Percentiles rank a stretch among this genome's conserved stretches.
phyloP scores from a whole-genome alignment of 2,329 filamentous ascomycete genomes.

The Calonectria pseudoreteaudii region DNA sequence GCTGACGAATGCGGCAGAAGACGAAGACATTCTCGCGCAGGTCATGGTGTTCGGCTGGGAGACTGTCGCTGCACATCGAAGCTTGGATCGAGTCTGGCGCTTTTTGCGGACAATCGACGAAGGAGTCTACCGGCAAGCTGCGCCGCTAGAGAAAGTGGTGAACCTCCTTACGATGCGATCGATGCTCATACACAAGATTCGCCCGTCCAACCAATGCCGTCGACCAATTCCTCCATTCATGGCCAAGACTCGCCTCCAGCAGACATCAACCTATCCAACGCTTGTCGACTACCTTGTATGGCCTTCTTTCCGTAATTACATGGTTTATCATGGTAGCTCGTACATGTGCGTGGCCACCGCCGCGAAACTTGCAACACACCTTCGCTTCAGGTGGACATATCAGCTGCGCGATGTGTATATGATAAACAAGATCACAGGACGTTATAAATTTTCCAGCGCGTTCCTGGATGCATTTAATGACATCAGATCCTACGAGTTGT shows the following conservation, averaged over 20 bases:
- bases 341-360: background rate
- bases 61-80: background rate
- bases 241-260: background rate
- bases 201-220: background rate
- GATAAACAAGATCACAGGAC: background rate
- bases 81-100: background rate
- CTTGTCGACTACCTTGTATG: background rate
- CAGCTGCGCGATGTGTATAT: background rate
- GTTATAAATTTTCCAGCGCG: background rate
- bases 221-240: background rate
- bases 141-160: background rate
- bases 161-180: background rate
- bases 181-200: background rate
- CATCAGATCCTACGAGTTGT: background rate
- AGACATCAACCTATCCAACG: background rate
- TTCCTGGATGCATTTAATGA: background rate
- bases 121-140: background rate
- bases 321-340: background rate
- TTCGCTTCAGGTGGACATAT: background rate
- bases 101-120: background rate
- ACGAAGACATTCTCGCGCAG: background rate
- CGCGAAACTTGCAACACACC: background rate
- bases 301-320: background rate
- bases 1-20: background rate
- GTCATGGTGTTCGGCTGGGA: background rate